A percentile compares a stretch with the other conserved stretches of the same genome.
Evolutionary conservation across 2,329 filamentous ascomycete species (phyloP).

Genomic region (Aspergillus costaricaensis): DNA sequence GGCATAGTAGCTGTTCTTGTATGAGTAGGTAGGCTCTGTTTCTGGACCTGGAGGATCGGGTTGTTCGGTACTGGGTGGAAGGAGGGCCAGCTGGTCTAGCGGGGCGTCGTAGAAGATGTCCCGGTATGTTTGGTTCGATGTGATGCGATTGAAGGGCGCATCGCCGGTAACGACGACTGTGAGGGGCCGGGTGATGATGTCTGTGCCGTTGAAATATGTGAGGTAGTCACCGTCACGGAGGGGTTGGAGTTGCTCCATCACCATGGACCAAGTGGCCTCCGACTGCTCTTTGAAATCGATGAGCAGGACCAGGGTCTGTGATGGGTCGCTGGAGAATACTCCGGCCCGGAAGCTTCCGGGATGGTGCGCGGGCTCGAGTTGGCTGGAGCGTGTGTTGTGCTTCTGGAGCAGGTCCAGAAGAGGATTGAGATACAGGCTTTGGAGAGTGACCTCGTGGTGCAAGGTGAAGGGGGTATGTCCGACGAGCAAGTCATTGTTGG

Average conservation of each 20-base stretch:
- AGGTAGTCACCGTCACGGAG: constrained; percentile 48
- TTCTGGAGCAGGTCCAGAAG: constrained; percentile 59
- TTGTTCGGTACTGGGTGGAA: not conserved
- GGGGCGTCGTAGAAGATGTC: constrained; percentile 56
- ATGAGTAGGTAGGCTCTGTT: constrained; percentile 44
- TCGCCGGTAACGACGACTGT: constrained; percentile 53
- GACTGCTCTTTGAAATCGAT: constrained; percentile 69
- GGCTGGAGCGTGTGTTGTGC: constrained; percentile 48
- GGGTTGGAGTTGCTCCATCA: constrained; percentile 40
- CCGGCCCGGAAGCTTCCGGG: constrained; percentile 43
- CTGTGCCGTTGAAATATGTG: constrained; percentile 46
- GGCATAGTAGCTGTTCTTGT: constrained; percentile 66
- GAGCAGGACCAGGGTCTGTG: constrained; percentile 61
- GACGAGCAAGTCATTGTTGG: constrained; percentile 60
- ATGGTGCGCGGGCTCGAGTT: constrained; percentile 2
- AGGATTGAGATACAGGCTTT: constrained; percentile 65
- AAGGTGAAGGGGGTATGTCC: constrained; percentile 63
- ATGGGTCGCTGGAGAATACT: constrained; percentile 57
- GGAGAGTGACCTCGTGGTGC: constrained; percentile 59
- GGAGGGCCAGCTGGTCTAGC: constrained; percentile 29
- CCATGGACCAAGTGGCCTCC: constrained; percentile 27
- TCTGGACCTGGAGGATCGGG: not conserved
- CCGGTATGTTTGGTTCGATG: constrained; percentile 43
- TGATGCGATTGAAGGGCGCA: constrained; percentile 44
- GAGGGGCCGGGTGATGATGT: constrained; percentile 40